These are phyloP conservation scores for Ophiostoma ips DNA, from an alignment of 2,329 filamentous ascomycete species.

Conservation along the genomic window DNA sequence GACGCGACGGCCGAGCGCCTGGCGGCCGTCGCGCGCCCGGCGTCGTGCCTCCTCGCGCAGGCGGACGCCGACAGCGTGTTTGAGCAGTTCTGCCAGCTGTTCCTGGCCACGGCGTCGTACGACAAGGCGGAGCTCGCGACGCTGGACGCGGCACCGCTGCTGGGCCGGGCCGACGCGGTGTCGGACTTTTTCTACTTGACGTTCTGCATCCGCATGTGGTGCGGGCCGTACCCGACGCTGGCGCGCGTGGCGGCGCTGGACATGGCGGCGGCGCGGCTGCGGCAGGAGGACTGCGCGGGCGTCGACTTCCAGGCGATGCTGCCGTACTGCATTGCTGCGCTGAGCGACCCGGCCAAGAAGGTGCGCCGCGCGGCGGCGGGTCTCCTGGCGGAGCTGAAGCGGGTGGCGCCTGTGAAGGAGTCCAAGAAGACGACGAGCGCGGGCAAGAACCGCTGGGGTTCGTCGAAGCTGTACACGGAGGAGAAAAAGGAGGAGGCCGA, in stretches of 20 bases:
- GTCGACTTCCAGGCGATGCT: conserved; percentile 64
- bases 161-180: conserved; percentile 40
- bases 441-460: conserved; percentile 36
- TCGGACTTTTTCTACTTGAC: conserved; percentile 55
- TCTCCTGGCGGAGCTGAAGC: conserved; percentile 43
- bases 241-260: conserved; percentile 57
- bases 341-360: conserved; percentile 61
- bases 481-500: conserved; percentile 17
- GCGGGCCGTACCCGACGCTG: conserved; percentile 53
- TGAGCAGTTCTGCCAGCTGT: conserved; percentile 43
- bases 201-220: conserved; percentile 66
- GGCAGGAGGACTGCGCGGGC: conserved; percentile 31
- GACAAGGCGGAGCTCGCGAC: conserved; percentile 29
- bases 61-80: conserved; percentile 39
- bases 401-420: conserved; percentile 26
- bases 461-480: conserved; percentile 50
- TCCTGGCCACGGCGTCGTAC: conserved; percentile 36
- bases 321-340: conserved; percentile 65
- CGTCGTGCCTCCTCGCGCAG: conserved; percentile 40
- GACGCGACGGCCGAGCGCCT: conserved; percentile 26
- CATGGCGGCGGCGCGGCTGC: conserved; percentile 44
- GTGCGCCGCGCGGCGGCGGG: conserved; percentile 65
- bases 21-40: conserved; percentile 16
- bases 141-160: conserved; percentile 40
- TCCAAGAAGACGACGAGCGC: conserved; percentile 2